Evolutionary conservation across 2,329 filamentous ascomycete species (phyloP), one percentile per base, ranked within the genome.

Genomic region (Diaporthe longicolla): DNA sequence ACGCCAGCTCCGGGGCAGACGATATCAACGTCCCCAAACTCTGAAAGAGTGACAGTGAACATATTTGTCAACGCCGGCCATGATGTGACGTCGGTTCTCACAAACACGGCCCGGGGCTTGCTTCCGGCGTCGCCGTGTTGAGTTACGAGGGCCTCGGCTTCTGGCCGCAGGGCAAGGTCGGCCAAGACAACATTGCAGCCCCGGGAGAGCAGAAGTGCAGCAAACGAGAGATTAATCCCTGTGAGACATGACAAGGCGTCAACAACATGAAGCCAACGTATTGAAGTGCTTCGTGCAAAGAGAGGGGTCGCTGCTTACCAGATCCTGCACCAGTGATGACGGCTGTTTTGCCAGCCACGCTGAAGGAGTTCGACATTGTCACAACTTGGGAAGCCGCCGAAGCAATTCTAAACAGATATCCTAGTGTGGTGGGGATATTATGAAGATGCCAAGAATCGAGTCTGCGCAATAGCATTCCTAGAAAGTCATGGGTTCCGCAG

Each of bases 261-360:
- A 54, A 66, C 17, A 19, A 26, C 73, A 24, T 24, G 9, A 32
- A 17, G 17, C 37, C n/a, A n/a, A 43, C 26, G 4, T 0, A 19
- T 17, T 19, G 11, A 3, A 15, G 1, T 13, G 13, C 4, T 32
- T 7, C 1, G 15, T 4, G 17, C 8, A 2, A 1, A 26, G 43
- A 19, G 17, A 29, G 61, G 50, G 7, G 24, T 17, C 11, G 70
- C 8, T 50, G 37, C 80, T 75, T 79, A 85, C 87, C 88, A 61
- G 87, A 89, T 35, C 88, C 88, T 52, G 86, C 88, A 43, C 88
- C 88, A 15, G 88, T 90, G 40, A 90, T 81, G 61, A 90, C 87
- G 17, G 88, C 88, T 17, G 86, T 85, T 78, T 85, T 87, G 68
- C 83, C 84, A 69, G 83, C 77, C 26, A 88, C 83, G 26, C 43